Percentiles rank a stretch among this genome's conserved stretches.
Conservation (phyloP, 1,284 basidiomycete genomes). For the Nidula niveotomentosa region DNA sequence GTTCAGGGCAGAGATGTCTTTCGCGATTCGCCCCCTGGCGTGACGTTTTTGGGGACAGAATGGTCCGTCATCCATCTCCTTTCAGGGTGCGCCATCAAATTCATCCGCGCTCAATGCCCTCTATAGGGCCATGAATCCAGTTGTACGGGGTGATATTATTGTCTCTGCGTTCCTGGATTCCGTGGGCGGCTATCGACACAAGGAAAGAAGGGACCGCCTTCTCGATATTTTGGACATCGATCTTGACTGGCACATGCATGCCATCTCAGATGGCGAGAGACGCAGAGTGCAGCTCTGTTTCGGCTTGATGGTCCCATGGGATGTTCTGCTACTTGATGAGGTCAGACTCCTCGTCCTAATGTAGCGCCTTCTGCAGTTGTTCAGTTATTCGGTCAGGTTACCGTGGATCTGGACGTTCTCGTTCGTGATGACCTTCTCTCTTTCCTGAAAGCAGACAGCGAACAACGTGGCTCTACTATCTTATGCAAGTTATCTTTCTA, state of each 20-base stretch:
- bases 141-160: slow-evolving; percentile 89
- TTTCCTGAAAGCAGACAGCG: slow-evolving; percentile 87
- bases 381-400: slow-evolving; percentile 59
- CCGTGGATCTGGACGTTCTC: slow-evolving; percentile 97
- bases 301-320: slow-evolving; percentile 96
- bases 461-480: slow-evolving; percentile 83
- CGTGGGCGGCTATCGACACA: slow-evolving; percentile 94
- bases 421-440: slow-evolving; percentile 90
- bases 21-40: slow-evolving; percentile 65
- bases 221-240: slow-evolving; percentile 95
- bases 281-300: slow-evolving; percentile 92
- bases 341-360: slow-evolving; percentile 34
- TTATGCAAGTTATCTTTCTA: slow-evolving; percentile 60
- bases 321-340: slow-evolving; percentile 93
- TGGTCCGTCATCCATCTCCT: slow-evolving; percentile 49
- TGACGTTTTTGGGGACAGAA: slow-evolving; percentile 92
- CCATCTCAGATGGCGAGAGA: slow-evolving; percentile 95
- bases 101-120: slow-evolving; percentile 1
- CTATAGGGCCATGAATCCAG: slow-evolving; percentile 91
- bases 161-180: slow-evolving; percentile 93
- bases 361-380: neutral
- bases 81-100: no score
- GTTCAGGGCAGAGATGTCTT: slow-evolving; percentile 89
- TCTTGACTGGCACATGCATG: slow-evolving; percentile 90
- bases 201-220: slow-evolving; percentile 82